Percentiles rank a stretch among this genome's conserved stretches.
Conservation (phyloP, 2,329 filamentous ascomycete genomes). For the Xylaria sp. region DNA sequence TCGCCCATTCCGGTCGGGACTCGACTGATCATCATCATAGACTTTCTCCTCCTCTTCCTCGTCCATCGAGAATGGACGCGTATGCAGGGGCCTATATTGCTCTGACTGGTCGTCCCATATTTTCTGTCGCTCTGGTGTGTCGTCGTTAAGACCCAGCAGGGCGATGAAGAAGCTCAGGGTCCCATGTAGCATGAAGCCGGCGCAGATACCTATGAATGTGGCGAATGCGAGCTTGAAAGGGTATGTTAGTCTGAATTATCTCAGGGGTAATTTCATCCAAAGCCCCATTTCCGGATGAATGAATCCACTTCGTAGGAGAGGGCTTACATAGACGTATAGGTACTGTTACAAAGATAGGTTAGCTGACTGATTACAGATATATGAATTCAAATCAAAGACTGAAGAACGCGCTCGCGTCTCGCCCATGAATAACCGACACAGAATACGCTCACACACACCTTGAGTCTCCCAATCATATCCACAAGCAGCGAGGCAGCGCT, state of each 20-base stretch:
- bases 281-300: too few relatives aligned
- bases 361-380: background rate
- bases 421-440: background rate
- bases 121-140: conserved; percentile 15
- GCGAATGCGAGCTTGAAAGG: conserved; percentile 29
- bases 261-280: background rate
- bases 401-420: background rate
- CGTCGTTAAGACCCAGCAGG: conserved; percentile 25
- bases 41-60: conserved; percentile 14
- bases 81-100: background rate
- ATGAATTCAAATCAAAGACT: background rate
- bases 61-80: conserved; percentile 1
- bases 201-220: conserved; percentile 28
- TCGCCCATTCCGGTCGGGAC: conserved; percentile 4
- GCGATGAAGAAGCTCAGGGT: conserved; percentile 29
- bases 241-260: conserved; percentile 7
- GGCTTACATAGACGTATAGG: conserved; percentile 32
- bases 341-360: conserved; percentile 21
- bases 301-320: background rate
- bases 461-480: conserved; percentile 25
- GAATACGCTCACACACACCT: conserved; percentile 19
- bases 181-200: conserved; percentile 26
- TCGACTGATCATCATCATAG: conserved; percentile 12
- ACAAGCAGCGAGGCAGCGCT: conserved; percentile 15
- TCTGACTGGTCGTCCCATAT: background rate